Evolutionary conservation across 2,329 filamentous ascomycete species (phyloP).

Genomic region (Botrytis porri): DNA sequence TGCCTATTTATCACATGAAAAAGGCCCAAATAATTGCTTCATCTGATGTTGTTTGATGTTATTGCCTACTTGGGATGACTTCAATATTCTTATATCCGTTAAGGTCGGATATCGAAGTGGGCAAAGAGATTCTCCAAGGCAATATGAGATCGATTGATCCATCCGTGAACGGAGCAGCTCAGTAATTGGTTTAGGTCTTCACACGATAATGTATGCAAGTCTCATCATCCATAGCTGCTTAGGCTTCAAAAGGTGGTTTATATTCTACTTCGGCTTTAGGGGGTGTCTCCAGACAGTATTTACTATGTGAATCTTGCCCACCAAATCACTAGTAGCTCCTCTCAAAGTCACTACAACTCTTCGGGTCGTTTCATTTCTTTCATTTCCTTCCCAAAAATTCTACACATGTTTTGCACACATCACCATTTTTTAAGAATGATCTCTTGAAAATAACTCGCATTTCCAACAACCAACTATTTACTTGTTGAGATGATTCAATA

Average conservation of each 20-base stretch:
- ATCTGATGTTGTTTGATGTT: background rate
- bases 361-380: fast-evolving
- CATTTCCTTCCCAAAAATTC: background rate
- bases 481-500: background rate
- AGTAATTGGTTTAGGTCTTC: background rate
- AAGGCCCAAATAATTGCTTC: background rate
- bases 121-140: background rate
- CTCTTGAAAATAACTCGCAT: background rate
- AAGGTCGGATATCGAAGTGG: background rate
- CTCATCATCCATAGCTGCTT: background rate
- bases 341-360: background rate
- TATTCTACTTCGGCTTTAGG: background rate
- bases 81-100: background rate
- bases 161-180: background rate
- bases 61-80: background rate
- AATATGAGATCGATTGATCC: background rate
- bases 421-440: background rate
- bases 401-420: background rate
- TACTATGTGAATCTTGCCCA: background rate
- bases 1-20: background rate
- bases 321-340: too few relatives aligned
- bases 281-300: background rate
- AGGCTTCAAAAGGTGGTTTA: background rate
- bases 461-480: background rate
- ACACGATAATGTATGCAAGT: background rate